Conservation (phyloP, 805 yeast genomes). For the Candida suzukii region DNA sequence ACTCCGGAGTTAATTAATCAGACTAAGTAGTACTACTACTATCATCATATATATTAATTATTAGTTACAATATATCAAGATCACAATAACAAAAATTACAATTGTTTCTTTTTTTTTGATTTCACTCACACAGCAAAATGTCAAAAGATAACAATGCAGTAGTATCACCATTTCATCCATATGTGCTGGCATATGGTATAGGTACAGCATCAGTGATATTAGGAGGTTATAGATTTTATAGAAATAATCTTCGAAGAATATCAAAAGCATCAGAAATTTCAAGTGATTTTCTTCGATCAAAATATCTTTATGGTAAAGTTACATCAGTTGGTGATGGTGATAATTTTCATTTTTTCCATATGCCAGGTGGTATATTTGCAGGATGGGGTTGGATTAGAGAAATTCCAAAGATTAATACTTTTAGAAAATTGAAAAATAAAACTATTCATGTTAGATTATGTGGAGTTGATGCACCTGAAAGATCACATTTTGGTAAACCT, state of each 20-base stretch:
- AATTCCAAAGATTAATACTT: slow-evolving; percentile 48
- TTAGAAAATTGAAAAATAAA: slow-evolving; percentile 42
- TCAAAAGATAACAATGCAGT: slow-evolving; percentile 1
- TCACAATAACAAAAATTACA: too few species aligned
- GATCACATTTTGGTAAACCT: slow-evolving; percentile 89
- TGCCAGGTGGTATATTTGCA: slow-evolving; percentile 80
- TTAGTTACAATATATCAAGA: too few species aligned
- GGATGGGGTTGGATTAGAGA: slow-evolving; percentile 93
- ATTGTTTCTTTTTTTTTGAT: too few species aligned
- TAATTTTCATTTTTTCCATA: slow-evolving; percentile 84
- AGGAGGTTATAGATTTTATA: slow-evolving; percentile 37
- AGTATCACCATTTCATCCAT: slow-evolving; percentile 20
- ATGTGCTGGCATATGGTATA: slow-evolving; percentile 21
- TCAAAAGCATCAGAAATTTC: slow-evolving; percentile 48
- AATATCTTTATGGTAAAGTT: slow-evolving; percentile 61
- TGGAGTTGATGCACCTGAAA: slow-evolving; percentile 96
- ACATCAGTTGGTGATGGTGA: slow-evolving; percentile 95
- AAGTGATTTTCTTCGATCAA: slow-evolving; percentile 29
- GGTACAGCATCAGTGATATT: slow-evolving; percentile 27
- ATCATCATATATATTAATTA: too few species aligned
- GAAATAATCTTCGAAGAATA: slow-evolving; percentile 40
- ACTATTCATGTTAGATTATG: slow-evolving; percentile 80
- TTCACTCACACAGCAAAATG: background rate
- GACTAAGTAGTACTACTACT: too few species aligned
- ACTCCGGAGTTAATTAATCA: too few species aligned